Percentiles rank a stretch among this genome's conserved stretches.
Conservation (phyloP, 768 basidiomycete genomes). For the Boletus rubroflammeus region DNA sequence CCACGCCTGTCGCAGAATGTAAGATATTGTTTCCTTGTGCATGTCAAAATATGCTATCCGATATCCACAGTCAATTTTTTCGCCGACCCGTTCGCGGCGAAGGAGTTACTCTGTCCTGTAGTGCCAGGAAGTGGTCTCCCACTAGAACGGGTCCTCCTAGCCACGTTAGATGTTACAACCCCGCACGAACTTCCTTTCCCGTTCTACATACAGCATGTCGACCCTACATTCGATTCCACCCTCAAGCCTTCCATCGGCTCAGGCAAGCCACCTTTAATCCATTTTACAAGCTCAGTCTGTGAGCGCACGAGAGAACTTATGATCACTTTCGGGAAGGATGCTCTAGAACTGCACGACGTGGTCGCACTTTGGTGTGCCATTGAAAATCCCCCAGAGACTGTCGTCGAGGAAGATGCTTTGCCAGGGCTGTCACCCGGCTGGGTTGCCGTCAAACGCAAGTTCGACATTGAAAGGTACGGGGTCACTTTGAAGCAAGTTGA, state of each 20-base stretch:
- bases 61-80: constrained; percentile 68
- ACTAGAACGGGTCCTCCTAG: constrained; percentile 61
- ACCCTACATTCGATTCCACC: constrained; percentile 55
- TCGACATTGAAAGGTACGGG: constrained; percentile 66
- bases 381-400: constrained; percentile 52
- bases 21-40: constrained; percentile 22
- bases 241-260: constrained; percentile 42
- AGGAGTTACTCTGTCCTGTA: constrained; percentile 53
- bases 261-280: constrained; percentile 57
- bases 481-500: neutral
- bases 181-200: constrained; percentile 75
- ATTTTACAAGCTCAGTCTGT: constrained; percentile 80
- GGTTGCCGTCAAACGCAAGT: constrained; percentile 47
- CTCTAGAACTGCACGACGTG: constrained; percentile 88
- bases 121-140: constrained; percentile 46
- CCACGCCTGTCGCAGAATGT: constrained; percentile 81
- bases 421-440: constrained; percentile 49
- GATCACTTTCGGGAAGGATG: constrained; percentile 76
- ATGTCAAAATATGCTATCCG: neutral
- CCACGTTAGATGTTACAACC: constrained; percentile 82
- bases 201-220: constrained; percentile 53
- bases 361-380: constrained; percentile 87
- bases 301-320: constrained; percentile 74
- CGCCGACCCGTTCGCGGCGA: constrained; percentile 83
- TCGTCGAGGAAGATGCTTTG: constrained; percentile 22